phyloP scores from a whole-genome alignment of 352 stramenopile species.

The Pythium diclinum region DNA sequence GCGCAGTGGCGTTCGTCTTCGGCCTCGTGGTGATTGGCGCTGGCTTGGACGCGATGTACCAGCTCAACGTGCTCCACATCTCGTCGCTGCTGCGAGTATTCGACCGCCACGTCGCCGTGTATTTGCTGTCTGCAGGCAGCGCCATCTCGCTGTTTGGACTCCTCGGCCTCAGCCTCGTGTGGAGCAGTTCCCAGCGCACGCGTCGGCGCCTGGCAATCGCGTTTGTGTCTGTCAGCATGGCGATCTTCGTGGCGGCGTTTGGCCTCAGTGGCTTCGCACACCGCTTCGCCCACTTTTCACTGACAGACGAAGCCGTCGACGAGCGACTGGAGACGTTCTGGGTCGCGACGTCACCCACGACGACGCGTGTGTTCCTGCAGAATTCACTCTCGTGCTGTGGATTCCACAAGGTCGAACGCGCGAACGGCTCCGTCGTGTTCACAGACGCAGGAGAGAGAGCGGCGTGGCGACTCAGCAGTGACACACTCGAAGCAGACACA shows the following conservation, averaged over 20 bases:
- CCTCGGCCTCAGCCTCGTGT: constrained; percentile 32
- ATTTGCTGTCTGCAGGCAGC: constrained; percentile 42
- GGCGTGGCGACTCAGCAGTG: constrained; percentile 15
- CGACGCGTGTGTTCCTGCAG: constrained; percentile 28
- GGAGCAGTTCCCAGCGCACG: constrained; percentile 6
- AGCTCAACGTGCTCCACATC: constrained; percentile 68
- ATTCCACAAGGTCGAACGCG: constrained; percentile 22
- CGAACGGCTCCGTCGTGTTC: constrained; percentile 20
- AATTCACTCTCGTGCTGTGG: constrained; percentile 28
- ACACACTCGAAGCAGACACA: background rate
- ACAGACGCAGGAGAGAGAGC: constrained; percentile 19
- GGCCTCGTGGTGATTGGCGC: constrained; percentile 43
- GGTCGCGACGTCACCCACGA: constrained; percentile 14
- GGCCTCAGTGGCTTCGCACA: constrained; percentile 40
- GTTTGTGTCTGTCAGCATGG: constrained; percentile 35
- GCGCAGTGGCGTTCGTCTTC: constrained; percentile 27
- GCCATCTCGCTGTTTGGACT: constrained; percentile 35
- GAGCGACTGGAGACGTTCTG: constrained; percentile 24
- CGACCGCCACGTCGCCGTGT: constrained; percentile 48
- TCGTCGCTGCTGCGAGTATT: constrained; percentile 55
- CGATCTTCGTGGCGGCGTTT: constrained; percentile 44
- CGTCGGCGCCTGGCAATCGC: constrained; percentile 24
- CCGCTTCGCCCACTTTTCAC: constrained; percentile 27
- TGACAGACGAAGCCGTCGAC: constrained; percentile 20
- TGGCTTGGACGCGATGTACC: constrained; percentile 52